Base-by-base conservation (phyloP, 2,329 filamentous ascomycete species). In the Aspergillus clavatus region DNA sequence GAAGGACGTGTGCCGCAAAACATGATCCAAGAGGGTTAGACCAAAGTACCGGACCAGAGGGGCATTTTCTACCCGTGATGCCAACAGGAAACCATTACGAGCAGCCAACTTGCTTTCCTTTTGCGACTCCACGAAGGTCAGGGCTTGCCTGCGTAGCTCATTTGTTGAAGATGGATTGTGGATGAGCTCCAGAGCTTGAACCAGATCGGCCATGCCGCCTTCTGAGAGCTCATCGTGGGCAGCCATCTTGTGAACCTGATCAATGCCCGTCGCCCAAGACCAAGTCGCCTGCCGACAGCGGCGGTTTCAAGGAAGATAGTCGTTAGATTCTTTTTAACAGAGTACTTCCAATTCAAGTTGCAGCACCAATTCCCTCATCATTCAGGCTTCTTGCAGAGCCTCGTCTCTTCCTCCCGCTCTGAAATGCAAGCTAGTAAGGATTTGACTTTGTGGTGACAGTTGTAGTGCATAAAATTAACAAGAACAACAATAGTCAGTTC, bases 31-130 rank as follows among this genome's bases (percentile, higher is more conserved):
- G 45, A 98, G 78, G 22, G 90, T 94, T 24, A 98, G 79, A 46
- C 90, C 93, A 67, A 94, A 98, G 71, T 97, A 90, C 57, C 93
- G 86, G 45, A 97, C 86, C 43, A 93, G 80, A 31, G 88, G 81
- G 43, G 87, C 79, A 63, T 94, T 88, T 28, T 78, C 74, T 59
- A 76, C 79, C 67, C 93, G 84, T 54, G 81, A 81, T 36, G 90
- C 90, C 48, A 98, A 80, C 19, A 79, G 79, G 69, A 88, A 95
- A 55, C 93, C 93, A 71, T 93, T 84, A 39, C 86, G 82, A 2
- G 89, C 88, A 4, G 91, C 90, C 59, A 90, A 83, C 46, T 81
- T 75, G 57, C 86, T 80, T 38, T 81, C 77, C 71, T 96, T 97
- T 60, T 95, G 79, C 18, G 84, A 74, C 65, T 98, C 93, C 54